phyloP scores from a whole-genome alignment of 2,329 filamentous ascomycete genomes.

The Aspergillus jensenii region DNA sequence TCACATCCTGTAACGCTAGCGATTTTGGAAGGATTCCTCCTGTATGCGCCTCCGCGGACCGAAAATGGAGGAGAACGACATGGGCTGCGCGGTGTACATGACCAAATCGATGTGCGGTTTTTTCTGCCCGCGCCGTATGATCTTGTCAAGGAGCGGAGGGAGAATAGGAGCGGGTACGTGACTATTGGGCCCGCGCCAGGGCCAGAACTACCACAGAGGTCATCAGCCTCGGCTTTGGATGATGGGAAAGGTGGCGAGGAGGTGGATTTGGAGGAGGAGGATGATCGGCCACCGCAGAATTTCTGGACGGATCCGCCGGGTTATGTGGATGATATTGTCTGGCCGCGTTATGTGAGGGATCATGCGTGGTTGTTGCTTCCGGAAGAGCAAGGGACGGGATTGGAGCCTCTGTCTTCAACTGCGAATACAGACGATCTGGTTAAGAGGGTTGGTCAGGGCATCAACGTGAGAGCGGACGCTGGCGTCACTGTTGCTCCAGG shows the following conservation, averaged over 20 bases:
- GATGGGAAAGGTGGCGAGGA: background rate
- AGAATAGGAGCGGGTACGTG: constrained; percentile 47
- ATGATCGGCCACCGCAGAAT: constrained; percentile 57
- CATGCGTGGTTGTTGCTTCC: constrained; percentile 77
- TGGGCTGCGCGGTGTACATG: constrained; percentile 29
- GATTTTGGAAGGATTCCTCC: constrained; percentile 84
- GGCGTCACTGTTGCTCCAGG: constrained; percentile 49
- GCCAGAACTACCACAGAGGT: constrained; percentile 3
- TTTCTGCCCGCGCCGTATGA: constrained; percentile 71
- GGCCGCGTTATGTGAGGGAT: constrained; percentile 86
- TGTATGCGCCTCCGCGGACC: constrained; percentile 59
- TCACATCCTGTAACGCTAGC: constrained; percentile 51
- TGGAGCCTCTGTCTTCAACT: background rate
- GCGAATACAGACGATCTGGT: constrained; percentile 27
- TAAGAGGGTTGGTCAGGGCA: constrained; percentile 33
- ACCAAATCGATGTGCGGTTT: constrained; percentile 67
- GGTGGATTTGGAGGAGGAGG: constrained; percentile 30
- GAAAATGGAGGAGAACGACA: constrained; percentile 18
- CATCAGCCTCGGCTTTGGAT: background rate
- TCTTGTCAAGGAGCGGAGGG: constrained; percentile 40
- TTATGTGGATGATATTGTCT: constrained; percentile 92
- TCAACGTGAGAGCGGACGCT: constrained; percentile 46
- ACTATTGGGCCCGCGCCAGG: constrained; percentile 43
- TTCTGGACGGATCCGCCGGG: constrained; percentile 95
- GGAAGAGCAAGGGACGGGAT: constrained; percentile 52